Evolutionary conservation across 495 filamentous ascomycete species (phyloP).

Genomic region (Lasiosphaeriaceae sp.): DNA sequence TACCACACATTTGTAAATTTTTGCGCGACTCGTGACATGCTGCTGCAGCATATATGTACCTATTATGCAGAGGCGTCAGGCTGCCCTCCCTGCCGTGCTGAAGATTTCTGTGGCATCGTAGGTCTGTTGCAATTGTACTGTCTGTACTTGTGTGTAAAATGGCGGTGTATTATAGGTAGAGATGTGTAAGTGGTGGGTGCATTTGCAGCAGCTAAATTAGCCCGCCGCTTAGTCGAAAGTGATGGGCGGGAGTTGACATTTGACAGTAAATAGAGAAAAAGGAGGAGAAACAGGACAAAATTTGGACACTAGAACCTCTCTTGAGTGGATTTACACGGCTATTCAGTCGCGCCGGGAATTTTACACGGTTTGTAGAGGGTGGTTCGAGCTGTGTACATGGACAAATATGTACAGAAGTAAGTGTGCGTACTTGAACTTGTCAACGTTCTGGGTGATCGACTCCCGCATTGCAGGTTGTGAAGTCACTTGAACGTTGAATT

Average conservation of each 20-base stretch:
- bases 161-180: conserved; percentile 5
- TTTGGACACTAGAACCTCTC: too few species aligned
- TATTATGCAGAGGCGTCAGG: conserved; percentile 4
- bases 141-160: neutral
- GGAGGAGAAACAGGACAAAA: too few species aligned
- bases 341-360: too few species aligned
- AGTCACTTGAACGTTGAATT: neutral
- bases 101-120: neutral
- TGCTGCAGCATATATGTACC: conserved; percentile 1
- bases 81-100: neutral
- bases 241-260: neutral
- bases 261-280: too few species aligned
- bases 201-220: neutral
- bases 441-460: neutral
- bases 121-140: too few species aligned
- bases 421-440: neutral
- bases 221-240: neutral
- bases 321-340: too few species aligned
- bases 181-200: neutral
- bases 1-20: neutral
- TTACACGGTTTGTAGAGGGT: too few species aligned
- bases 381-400: too few species aligned
- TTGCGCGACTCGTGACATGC: conserved; percentile 7
- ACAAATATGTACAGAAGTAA: too few species aligned
- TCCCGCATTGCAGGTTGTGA: neutral